Conservation (phyloP, 139 green algal species). For the Nannochloris sp. region DNA sequence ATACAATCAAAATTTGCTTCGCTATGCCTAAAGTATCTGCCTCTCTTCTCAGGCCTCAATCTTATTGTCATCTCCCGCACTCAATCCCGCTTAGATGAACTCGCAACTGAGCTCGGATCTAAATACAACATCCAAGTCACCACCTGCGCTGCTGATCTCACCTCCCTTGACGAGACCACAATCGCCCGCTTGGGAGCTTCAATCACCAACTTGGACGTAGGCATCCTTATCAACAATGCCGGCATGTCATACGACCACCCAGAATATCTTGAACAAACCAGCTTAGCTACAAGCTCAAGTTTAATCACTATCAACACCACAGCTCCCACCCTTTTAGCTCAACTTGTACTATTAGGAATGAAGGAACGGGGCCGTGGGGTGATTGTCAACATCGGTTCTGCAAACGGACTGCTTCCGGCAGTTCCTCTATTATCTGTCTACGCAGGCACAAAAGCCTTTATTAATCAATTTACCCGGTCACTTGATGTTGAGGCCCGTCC, state of each 20-base stretch:
- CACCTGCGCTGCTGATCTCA: conserved; percentile 39
- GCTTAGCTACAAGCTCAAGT: conserved; percentile 27
- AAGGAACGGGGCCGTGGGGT: conserved; percentile 46
- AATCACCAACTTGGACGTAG: conserved; percentile 50
- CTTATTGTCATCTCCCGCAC: conserved; percentile 68
- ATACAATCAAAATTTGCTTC: neutral
- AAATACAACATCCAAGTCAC: conserved; percentile 48
- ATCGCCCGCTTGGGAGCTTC: conserved; percentile 10
- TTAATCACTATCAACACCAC: conserved; percentile 60
- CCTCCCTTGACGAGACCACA: conserved; percentile 9
- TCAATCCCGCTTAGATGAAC: conserved; percentile 47
- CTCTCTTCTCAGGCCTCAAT: conserved; percentile 45
- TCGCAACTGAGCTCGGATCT: conserved; percentile 29
- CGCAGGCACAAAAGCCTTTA: conserved; percentile 63
- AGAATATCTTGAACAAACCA: conserved; percentile 52
- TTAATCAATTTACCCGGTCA: conserved; percentile 45
- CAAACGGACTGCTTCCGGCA: conserved; percentile 52
- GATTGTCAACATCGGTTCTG: conserved; percentile 65
- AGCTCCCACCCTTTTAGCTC: conserved; percentile 42
- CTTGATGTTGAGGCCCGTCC: conserved; percentile 49
- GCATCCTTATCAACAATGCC: conserved; percentile 82
- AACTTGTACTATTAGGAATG: conserved; percentile 67
- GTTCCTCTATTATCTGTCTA: conserved; percentile 68
- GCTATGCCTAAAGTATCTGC: neutral
- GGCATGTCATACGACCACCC: conserved; percentile 74